Evolutionary conservation across 2,329 filamentous ascomycete genomes (phyloP).

Genomic region (Claviceps maximensis): DNA sequence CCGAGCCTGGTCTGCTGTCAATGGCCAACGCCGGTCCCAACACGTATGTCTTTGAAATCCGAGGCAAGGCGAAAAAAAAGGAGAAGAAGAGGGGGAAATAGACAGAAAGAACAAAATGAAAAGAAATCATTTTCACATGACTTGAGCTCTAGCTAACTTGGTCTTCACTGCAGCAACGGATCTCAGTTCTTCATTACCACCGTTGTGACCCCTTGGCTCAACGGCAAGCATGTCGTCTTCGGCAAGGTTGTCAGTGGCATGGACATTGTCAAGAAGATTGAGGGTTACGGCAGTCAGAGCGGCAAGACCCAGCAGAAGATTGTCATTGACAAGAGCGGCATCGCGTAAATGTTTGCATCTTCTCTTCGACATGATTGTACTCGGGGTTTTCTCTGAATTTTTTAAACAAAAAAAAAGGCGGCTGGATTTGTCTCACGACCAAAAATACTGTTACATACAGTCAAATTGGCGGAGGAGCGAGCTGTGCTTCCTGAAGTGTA

Average conservation of each 20-base stretch:
- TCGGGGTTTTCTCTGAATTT: too few species aligned
- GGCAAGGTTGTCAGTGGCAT: conserved; percentile 50
- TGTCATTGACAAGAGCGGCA: conserved; percentile 42
- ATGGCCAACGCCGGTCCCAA: conserved; percentile 13
- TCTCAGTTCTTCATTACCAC: conserved; percentile 98
- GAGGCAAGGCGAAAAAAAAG: too few species aligned
- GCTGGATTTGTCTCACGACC: not conserved
- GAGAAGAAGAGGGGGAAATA: too few species aligned
- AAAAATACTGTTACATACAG: not conserved
- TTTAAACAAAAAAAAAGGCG: not conserved
- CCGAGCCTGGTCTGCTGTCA: conserved; percentile 10
- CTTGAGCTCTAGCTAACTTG: not conserved
- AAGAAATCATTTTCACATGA: not conserved
- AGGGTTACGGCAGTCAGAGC: conserved; percentile 40
- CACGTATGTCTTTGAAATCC: conserved; percentile 7
- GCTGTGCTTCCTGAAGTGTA: not conserved
- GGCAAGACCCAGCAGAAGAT: conserved; percentile 43
- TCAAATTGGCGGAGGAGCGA: not conserved
- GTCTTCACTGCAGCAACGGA: conserved; percentile 56
- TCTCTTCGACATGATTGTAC: too few species aligned
- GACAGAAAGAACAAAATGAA: not conserved
- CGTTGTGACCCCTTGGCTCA: conserved; percentile 74
- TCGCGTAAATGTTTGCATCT: conserved; percentile 22
- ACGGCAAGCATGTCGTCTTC: conserved; percentile 76
- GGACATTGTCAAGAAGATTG: conserved; percentile 45